These are phyloP conservation scores for Naganishia vishniacii DNA, from an alignment of 768 basidiomycete genomes.

Conservation along the genomic window DNA sequence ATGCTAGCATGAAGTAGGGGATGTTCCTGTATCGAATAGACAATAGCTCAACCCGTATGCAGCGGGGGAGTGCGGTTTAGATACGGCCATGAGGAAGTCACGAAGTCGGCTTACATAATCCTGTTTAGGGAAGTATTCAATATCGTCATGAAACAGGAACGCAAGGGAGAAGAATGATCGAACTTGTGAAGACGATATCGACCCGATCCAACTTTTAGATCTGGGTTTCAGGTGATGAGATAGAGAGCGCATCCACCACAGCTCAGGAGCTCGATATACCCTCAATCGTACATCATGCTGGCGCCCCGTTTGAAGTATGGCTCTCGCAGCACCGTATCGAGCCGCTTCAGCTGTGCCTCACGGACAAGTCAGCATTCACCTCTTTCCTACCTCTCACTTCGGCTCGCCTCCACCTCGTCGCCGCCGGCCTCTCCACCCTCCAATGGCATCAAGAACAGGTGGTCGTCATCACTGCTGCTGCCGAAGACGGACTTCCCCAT, in stretches of 20 bases:
- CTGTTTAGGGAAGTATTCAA: background rate
- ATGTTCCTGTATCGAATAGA: background rate
- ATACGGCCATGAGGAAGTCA: no score
- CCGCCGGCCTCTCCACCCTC: background rate
- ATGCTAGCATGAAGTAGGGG: conserved; percentile 21
- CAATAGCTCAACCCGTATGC: no score
- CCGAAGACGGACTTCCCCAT: conserved; percentile 77
- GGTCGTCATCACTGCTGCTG: conserved; percentile 63
- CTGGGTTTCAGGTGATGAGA: no score
- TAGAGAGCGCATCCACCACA: no score
- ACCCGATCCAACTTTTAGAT: no score
- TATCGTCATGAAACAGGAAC: background rate
- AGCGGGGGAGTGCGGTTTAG: no score
- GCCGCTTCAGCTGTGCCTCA: background rate
- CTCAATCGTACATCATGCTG: background rate
- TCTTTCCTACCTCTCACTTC: background rate
- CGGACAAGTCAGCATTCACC: background rate
- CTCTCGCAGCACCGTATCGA: background rate
- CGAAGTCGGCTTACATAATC: background rate
- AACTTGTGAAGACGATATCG: no score
- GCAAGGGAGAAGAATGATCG: background rate
- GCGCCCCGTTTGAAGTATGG: background rate
- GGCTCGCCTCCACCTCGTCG: background rate
- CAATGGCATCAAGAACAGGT: conserved; percentile 2
- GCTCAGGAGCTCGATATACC: no score